Base-by-base conservation (phyloP, 345 rosid genomes). In the Limnanthes douglasii region DNA sequence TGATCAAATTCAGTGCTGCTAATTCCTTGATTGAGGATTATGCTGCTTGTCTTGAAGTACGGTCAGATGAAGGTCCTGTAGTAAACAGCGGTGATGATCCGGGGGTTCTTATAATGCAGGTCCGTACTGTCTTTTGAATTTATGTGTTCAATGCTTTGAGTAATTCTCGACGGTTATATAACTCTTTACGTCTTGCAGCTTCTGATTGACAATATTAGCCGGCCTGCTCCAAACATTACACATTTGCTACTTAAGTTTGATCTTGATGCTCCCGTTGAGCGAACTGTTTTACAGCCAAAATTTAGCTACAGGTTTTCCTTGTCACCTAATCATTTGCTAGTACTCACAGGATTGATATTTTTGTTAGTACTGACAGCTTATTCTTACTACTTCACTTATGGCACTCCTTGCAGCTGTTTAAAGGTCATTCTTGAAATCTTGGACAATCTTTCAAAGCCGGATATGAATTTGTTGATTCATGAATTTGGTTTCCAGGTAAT, bases 101-200 rank as follows among this genome's bases (percentile, higher is more conserved):
- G 2, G 97, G 95, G 57, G 67, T 83, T 48, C 72, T 83, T 35
- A 79, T 88, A 55, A 60, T 83, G 93, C 94, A 86, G 85, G 96
- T 74, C 56, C 52, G 57, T 56, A 21, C 52, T 12, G 14, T 19
- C 15, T 18, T 22, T 47, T 34, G 14, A 11, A n/a, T 22, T 14
- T 40, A 27, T 8, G 7, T 20, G 41, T 19, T 15, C 27, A 27
- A 34, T 21, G 41, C 8, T 37, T 28, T 28, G 26, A 38, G 21
- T 12, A 18, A 16, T 34, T 22, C 4, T 14, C 31, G 20, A 42
- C 35, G 21, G 23, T 32, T 30, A 38, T 53, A 31, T 48, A 21
- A 35, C 18, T 25, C 2, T 43, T 4, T 31, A 26, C n/a, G 20
- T 12, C 34, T 40, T 64, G 63, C 73, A 88, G 95, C 95, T 88